phyloP scores from a whole-genome alignment of 768 basidiomycete genomes.

The Gymnopilus dilepis region DNA sequence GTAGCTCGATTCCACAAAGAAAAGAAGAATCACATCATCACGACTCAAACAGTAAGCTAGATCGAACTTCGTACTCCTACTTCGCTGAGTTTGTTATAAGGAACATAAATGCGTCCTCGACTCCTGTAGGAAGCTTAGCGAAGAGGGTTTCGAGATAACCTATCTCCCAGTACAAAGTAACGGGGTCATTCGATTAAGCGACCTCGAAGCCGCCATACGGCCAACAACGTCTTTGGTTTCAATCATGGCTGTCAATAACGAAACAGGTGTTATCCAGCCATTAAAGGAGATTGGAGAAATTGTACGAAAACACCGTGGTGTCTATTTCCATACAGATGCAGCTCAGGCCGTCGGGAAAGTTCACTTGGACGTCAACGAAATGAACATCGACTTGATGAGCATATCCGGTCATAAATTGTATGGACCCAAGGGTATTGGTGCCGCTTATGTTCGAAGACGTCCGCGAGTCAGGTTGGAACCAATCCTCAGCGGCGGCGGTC shows the following conservation, averaged over 20 bases:
- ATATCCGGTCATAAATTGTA: slow-evolving; percentile 98
- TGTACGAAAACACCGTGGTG: slow-evolving; percentile 83
- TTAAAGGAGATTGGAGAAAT: slow-evolving; percentile 93
- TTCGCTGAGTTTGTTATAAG: slow-evolving; percentile 40
- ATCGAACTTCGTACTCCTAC: slow-evolving; percentile 13
- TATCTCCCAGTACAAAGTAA: slow-evolving; percentile 94
- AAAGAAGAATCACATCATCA: slow-evolving; percentile 92
- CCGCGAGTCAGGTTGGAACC: slow-evolving; percentile 95
- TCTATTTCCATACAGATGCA: slow-evolving; percentile 97
- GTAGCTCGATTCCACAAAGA: slow-evolving; percentile 95
- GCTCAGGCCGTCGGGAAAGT: slow-evolving; percentile 96
- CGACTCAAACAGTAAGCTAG: slow-evolving; percentile 84
- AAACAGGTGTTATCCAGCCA: slow-evolving; percentile 98
- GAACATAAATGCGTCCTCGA: slow-evolving; percentile 99
- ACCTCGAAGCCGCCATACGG: slow-evolving; percentile 85
- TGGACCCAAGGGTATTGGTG: slow-evolving; percentile 96
- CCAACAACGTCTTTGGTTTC: slow-evolving; percentile 95
- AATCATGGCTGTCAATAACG: slow-evolving; percentile 99
- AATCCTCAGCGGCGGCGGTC: slow-evolving; percentile 93
- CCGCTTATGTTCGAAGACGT: slow-evolving; percentile 89
- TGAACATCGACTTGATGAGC: slow-evolving; percentile 95
- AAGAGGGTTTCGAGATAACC: slow-evolving; percentile 97
- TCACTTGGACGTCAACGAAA: slow-evolving; percentile 89
- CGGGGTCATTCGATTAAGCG: slow-evolving; percentile 79
- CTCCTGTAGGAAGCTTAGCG: slow-evolving; percentile 92